phyloP scores from a whole-genome alignment of 208 protist genomes.

The Wallacemonas collosoma region DNA sequence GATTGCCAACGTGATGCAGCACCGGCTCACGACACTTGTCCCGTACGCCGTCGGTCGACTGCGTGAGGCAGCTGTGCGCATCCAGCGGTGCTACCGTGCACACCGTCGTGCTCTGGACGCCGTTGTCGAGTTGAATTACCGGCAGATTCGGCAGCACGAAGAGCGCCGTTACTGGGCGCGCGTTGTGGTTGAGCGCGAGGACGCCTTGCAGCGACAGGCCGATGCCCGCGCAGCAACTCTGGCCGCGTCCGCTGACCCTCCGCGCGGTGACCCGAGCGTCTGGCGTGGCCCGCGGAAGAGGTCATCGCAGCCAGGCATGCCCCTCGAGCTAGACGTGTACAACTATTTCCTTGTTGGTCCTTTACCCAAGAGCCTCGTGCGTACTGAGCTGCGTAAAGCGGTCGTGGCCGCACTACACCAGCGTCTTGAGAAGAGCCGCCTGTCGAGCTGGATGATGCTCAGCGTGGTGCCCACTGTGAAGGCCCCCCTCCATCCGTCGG shows the following conservation, averaged over 20 bases:
- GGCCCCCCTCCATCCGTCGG: not conserved
- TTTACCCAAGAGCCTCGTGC: conserved; percentile 56
- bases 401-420: conserved; percentile 17
- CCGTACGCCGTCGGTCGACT: conserved; percentile 20
- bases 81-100: conserved; percentile 53
- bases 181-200: conserved; percentile 36
- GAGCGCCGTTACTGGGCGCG: conserved; percentile 58
- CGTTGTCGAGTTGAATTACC: conserved; percentile 61
- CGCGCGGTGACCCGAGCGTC: not conserved
- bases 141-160: conserved; percentile 40
- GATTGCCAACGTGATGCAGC: conserved; percentile 19
- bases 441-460: conserved; percentile 1
- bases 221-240: conserved; percentile 4
- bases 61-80: conserved; percentile 23
- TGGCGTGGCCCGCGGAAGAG: not conserved
- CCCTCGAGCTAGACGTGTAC: conserved; percentile 50
- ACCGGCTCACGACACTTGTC: conserved; percentile 21
- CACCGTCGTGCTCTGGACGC: conserved; percentile 41
- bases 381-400: conserved; percentile 41
- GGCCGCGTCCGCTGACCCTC: not conserved
- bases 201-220: conserved; percentile 12
- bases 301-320: not conserved
- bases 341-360: conserved; percentile 50
- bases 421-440: not conserved
- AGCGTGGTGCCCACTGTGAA: too few species aligned